Evolutionary conservation across 306 rosid species (phyloP), one percentile per base, ranked within the genome.

Genomic region (Ziziphus jujuba): DNA sequence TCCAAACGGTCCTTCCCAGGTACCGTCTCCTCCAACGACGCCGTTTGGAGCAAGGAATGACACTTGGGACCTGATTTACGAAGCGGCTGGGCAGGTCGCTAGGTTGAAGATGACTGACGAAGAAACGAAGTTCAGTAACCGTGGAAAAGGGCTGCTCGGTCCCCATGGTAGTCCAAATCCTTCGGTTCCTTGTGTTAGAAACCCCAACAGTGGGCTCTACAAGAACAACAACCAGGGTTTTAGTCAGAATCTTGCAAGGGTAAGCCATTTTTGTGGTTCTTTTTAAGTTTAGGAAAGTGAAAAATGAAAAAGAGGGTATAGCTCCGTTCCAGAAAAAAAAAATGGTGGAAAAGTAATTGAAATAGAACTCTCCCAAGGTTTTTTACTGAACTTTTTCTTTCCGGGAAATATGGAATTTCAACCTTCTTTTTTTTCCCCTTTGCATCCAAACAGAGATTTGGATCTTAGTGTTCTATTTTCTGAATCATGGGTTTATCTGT

Each of bases 71-170:
- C 87, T 81, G 28, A 82, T 92, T 2, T 87, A 84, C 55, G 91
- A 84, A 0, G 95, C 91, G 0, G 96, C 95, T 0, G 90, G 85
- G 0, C 83, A 92, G 73, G 95, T 92, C 0, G 96, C 96, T 10
- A 85, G 91, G 80, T 40, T 87, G 67, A 89, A 87, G 68, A 72
- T 85, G 61, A 71, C 66, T 1, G 64, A 20, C 1, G 88, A 77
- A 2, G 76, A 57, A 0, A 19, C 80, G 8, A 75, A 60, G 44
- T 56, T 62, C 28, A 56, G 62, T 13, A 56, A 70, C 19, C 79
- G 68, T 5, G 74, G 59, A 61, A 72, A 77, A 34, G 87, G 81
- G 1, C 35, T 79, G 5, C 64, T 83, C 24, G 60, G 40, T 49
- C 65, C 84, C 57, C 34, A 78, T 53, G 62, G 55, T 9, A 72